Percentiles rank a stretch among this genome's conserved stretches.
Evolutionary conservation across 2,329 filamentous ascomycete species (phyloP).

Genomic region (Pseudogymnoascus sp.): DNA sequence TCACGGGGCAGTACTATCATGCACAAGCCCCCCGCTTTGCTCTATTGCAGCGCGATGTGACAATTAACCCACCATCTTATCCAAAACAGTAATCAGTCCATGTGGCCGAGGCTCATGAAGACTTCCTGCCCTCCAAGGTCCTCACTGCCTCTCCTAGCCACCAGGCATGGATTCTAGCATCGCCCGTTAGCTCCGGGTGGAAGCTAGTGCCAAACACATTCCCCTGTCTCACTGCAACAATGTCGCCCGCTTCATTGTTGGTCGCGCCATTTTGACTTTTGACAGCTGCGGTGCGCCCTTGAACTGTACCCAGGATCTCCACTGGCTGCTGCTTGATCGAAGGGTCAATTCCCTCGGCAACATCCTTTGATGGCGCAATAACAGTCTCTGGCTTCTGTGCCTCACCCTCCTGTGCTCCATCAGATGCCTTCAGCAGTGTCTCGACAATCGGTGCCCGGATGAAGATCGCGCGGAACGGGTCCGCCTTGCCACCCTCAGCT

Average conservation of each 20-base stretch:
- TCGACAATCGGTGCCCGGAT: slow-evolving; percentile 94
- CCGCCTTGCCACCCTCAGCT: slow-evolving; percentile 25
- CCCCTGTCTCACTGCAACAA: slow-evolving; percentile 82
- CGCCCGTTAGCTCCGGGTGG: slow-evolving; percentile 86
- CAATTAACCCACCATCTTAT: background rate
- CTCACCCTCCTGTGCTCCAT: slow-evolving; percentile 31
- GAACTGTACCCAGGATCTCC: slow-evolving; percentile 47
- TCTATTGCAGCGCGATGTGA: background rate
- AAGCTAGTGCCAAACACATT: slow-evolving; percentile 95
- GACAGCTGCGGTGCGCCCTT: slow-evolving; percentile 36
- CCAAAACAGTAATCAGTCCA: background rate
- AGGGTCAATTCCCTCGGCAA: slow-evolving; percentile 20
- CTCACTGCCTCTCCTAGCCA: slow-evolving; percentile 70
- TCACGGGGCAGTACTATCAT: background rate
- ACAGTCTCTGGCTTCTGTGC: slow-evolving; percentile 38
- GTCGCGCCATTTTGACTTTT: slow-evolving; percentile 36
- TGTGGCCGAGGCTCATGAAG: background rate
- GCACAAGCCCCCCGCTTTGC: background rate
- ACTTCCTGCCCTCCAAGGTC: slow-evolving; percentile 22
- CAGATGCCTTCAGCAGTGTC: slow-evolving; percentile 53
- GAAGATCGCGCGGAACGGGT: slow-evolving; percentile 77
- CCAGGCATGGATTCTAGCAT: slow-evolving; percentile 86
- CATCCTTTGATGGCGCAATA: slow-evolving; percentile 24
- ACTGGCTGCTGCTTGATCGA: slow-evolving; percentile 31
- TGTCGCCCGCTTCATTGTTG: slow-evolving; percentile 54